Conservation (phyloP, 2,329 filamentous ascomycete species). For the Aurifilum marmelostoma region DNA sequence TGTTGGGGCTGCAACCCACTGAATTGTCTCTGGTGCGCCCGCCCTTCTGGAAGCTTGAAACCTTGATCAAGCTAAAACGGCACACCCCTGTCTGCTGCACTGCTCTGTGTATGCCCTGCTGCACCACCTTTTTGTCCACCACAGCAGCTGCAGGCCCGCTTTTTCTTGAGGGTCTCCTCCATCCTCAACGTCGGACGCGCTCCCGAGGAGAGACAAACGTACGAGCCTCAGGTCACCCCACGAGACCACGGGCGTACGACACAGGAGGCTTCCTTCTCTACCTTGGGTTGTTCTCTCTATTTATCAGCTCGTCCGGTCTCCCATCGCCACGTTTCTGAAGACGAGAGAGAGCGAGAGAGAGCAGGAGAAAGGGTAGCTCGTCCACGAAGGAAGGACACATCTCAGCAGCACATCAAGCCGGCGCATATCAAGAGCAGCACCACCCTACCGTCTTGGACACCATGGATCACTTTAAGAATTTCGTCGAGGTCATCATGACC, state of each 20-base stretch:
- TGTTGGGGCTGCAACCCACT: neutral
- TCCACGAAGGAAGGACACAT: neutral
- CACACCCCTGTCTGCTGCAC: neutral
- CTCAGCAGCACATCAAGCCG: conserved; percentile 1
- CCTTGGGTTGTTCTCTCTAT: neutral
- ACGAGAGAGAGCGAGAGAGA: neutral
- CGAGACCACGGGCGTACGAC: conserved; percentile 18
- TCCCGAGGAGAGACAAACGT: conserved; percentile 14
- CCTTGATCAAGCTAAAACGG: neutral
- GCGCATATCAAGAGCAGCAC: neutral
- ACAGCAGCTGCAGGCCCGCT: neutral
- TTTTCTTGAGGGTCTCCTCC: conserved; percentile 12
- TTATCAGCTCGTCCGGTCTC: neutral
- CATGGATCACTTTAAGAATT: conserved; percentile 45
- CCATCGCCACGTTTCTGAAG: conserved; percentile 1
- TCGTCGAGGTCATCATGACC: conserved; percentile 58
- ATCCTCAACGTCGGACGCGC: conserved; percentile 14
- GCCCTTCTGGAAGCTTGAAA: conserved; percentile 6
- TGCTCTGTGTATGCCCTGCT: neutral
- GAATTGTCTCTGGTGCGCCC: neutral
- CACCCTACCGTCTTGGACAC: conserved; percentile 17
- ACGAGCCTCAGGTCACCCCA: conserved; percentile 19
- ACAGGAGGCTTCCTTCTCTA: conserved; percentile 9
- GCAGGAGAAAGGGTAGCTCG: neutral
- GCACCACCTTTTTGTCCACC: neutral